Percentiles rank a stretch among this genome's conserved stretches.
phyloP scores from a whole-genome alignment of 441 rosid genomes.

The Eugenia klotzschiana region DNA sequence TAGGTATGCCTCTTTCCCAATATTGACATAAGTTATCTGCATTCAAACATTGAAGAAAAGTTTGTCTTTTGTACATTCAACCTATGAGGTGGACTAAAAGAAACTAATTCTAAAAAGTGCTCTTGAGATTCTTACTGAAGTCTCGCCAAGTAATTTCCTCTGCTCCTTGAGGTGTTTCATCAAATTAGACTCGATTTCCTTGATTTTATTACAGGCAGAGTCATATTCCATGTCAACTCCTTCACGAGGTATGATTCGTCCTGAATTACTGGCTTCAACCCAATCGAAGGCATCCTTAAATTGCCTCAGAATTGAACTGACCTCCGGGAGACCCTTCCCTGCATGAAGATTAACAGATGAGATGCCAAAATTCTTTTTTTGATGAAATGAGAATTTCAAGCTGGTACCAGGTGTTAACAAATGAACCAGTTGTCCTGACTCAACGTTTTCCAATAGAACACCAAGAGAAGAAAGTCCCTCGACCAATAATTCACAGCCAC shows the following conservation, averaged over 20 bases:
- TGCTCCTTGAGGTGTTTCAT: constrained; percentile 77
- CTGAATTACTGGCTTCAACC: constrained; percentile 80
- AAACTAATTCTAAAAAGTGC: constrained; percentile 5
- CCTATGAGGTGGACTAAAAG: neutral
- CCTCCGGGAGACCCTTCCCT: constrained; percentile 65
- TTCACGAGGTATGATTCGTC: constrained; percentile 79
- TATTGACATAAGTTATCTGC: constrained; percentile 73
- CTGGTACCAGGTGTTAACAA: constrained; percentile 62
- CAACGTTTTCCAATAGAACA: constrained; percentile 49
- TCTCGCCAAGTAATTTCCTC: constrained; percentile 61
- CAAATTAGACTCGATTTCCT: constrained; percentile 53
- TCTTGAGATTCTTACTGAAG: constrained; percentile 42
- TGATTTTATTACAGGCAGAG: constrained; percentile 40
- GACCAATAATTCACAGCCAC: constrained; percentile 74
- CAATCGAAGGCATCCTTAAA: constrained; percentile 93
- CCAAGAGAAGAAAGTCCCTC: constrained; percentile 68
- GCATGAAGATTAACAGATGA: constrained; percentile 10
- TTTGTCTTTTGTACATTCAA: constrained; percentile 12
- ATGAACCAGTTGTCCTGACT: constrained; percentile 51
- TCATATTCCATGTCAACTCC: constrained; percentile 82
- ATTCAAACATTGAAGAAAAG: constrained; percentile 10
- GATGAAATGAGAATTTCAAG: neutral
- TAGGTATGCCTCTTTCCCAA: constrained; percentile 81
- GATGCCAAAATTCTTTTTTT: constrained; percentile 1
- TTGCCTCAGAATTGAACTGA: constrained; percentile 45